A percentile compares a stretch with the other conserved stretches of the same genome.
phyloP scores from a whole-genome alignment of 2,329 filamentous ascomycete species.

The Penicillium fuscoglaucum region DNA sequence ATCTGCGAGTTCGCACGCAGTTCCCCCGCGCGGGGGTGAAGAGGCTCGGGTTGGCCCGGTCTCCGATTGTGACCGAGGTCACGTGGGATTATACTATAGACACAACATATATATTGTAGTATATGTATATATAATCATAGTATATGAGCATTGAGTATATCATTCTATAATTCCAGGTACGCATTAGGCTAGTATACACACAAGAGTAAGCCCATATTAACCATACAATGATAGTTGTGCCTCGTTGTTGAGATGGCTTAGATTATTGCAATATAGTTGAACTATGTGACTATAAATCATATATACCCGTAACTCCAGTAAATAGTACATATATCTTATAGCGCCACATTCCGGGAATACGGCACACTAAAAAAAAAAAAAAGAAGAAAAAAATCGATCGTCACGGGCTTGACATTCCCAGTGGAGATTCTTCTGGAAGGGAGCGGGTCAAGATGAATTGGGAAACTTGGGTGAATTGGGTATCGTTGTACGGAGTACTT shows the following conservation, averaged over 20 bases:
- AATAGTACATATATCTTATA: background rate
- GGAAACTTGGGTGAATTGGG: too few species aligned
- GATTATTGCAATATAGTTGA: too few species aligned
- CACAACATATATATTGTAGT: too few species aligned
- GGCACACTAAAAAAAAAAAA: background rate
- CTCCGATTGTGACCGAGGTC: conserved; percentile 2
- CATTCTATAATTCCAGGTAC: too few species aligned
- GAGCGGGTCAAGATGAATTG: background rate
- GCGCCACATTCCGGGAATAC: conserved; percentile 2
- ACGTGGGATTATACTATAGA: background rate
- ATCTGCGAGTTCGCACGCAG: background rate
- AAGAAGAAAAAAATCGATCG: background rate
- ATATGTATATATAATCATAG: too few species aligned
- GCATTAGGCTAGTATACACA: too few species aligned
- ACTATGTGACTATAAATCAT: background rate
- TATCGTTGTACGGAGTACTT: background rate
- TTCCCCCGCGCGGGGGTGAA: conserved; percentile 11
- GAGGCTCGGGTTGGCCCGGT: conserved; percentile 3
- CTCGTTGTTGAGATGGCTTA: background rate
- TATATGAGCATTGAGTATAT: too few species aligned
- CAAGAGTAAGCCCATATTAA: too few species aligned
- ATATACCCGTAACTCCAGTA: background rate
- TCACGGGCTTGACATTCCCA: background rate
- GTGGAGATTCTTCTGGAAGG: conserved; percentile 4
- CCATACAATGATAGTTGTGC: too few species aligned